A percentile compares a stretch with the other conserved stretches of the same genome.
These are phyloP conservation scores for Colletotrichum melonis DNA, from an alignment of 2,329 filamentous ascomycete species.

Conservation along the genomic window DNA sequence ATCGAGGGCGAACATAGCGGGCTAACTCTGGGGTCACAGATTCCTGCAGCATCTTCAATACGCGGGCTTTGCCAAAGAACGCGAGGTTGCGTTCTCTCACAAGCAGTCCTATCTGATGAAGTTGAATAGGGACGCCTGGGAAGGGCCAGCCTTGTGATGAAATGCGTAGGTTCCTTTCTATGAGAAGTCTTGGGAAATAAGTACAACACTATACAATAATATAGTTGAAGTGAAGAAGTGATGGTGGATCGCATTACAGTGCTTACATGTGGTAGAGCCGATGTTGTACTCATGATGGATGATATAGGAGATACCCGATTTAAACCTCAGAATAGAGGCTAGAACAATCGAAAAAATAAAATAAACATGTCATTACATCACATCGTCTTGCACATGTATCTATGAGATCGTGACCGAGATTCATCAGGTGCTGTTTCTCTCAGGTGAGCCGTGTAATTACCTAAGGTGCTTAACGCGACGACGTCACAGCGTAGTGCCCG, in stretches of 20 bases:
- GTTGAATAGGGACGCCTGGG: conserved; percentile 83
- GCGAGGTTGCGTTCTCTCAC: conserved; percentile 87
- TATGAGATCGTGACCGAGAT: no score
- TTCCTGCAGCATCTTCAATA: conserved; percentile 72
- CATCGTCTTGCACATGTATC: neutral
- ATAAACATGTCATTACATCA: neutral
- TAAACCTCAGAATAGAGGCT: neutral
- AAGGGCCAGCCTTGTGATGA: conserved; percentile 70
- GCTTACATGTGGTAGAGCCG: neutral
- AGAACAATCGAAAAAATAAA: neutral
- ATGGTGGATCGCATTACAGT: neutral
- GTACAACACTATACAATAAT: no score
- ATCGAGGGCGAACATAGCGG: no score
- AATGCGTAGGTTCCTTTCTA: neutral
- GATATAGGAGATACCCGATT: neutral
- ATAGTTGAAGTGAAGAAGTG: neutral
- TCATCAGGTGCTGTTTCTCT: neutral
- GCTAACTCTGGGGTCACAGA: conserved; percentile 35
- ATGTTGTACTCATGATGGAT: neutral
- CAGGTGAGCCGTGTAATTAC: neutral
- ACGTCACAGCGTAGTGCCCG: conserved; percentile 22
- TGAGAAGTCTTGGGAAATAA: neutral
- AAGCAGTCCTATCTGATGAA: conserved; percentile 92
- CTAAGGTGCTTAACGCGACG: neutral
- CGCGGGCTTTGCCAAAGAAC: conserved; percentile 86